phyloP scores from a whole-genome alignment of 1,139 yeast genomes.

The Eremothecium gossypii region DNA sequence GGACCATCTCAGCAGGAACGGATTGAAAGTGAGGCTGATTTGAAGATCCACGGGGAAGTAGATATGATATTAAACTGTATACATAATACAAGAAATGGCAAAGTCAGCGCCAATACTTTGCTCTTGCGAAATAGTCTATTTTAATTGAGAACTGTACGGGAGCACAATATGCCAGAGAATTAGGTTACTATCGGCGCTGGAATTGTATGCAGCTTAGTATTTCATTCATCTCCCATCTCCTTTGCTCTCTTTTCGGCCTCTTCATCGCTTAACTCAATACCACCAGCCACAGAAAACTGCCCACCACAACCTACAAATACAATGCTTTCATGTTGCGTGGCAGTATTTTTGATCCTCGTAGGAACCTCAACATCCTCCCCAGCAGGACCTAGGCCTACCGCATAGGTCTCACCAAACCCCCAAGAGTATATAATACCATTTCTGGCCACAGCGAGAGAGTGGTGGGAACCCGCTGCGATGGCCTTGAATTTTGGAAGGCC shows the following conservation, averaged over 20 bases:
- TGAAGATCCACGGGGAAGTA: neutral
- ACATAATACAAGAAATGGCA: too few species aligned
- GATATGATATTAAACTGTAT: too few species aligned
- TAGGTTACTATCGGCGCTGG: too few species aligned
- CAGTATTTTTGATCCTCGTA: constrained; percentile 83
- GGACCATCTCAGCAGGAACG: constrained; percentile 43
- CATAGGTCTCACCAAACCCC: constrained; percentile 98
- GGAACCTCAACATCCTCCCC: constrained; percentile 86
- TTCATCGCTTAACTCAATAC: constrained; percentile 55
- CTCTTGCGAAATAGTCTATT: too few species aligned
- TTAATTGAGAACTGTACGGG: too few species aligned
- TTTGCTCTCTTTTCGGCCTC: constrained; percentile 55
- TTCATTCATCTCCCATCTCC: constrained; percentile 30
- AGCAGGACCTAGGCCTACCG: constrained; percentile 86
- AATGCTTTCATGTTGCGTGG: constrained; percentile 72
- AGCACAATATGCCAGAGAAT: too few species aligned
- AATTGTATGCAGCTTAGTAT: too few species aligned
- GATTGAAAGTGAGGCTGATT: constrained; percentile 44
- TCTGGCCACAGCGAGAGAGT: constrained; percentile 72
- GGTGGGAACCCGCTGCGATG: constrained; percentile 84
- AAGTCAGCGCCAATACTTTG: too few species aligned
- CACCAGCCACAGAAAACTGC: constrained; percentile 85
- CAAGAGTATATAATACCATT: constrained; percentile 87
- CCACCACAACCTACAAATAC: constrained; percentile 81
- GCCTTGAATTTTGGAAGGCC: constrained; percentile 51